Percentiles rank a stretch among this genome's conserved stretches.
Conservation (phyloP, 169 alveolate species). For the Plasmodium gallinaceum region DNA sequence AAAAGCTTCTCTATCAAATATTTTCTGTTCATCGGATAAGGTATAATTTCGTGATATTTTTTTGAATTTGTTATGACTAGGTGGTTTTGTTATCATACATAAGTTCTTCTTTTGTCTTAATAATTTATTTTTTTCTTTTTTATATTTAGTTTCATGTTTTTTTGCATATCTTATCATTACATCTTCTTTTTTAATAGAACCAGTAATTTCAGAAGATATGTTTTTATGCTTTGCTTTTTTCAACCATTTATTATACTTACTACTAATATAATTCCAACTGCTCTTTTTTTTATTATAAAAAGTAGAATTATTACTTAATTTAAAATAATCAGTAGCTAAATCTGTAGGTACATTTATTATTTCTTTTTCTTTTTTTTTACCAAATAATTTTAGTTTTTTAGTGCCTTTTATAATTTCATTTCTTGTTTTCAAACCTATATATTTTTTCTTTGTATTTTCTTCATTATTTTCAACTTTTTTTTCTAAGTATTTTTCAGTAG, state of each 20-base stretch:
- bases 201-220: constrained; percentile 34
- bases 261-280: constrained; percentile 68
- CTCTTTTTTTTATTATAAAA: constrained; percentile 50
- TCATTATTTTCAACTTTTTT: not conserved
- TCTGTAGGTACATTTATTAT: constrained; percentile 51
- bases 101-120: constrained; percentile 45
- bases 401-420: constrained; percentile 63
- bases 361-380: constrained; percentile 45
- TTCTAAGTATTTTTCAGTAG: not conserved
- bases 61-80: constrained; percentile 29
- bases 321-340: constrained; percentile 70
- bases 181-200: constrained; percentile 59
- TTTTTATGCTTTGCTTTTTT: constrained; percentile 48
- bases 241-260: constrained; percentile 71
- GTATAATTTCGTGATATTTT: constrained; percentile 54
- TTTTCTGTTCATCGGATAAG: constrained; percentile 76
- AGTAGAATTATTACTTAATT: constrained; percentile 44
- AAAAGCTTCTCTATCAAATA: constrained; percentile 77
- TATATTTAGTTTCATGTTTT: constrained; percentile 69
- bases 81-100: constrained; percentile 78
- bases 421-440: constrained; percentile 74
- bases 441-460: constrained; percentile 23
- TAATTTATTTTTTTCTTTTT: constrained; percentile 56
- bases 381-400: constrained; percentile 68
- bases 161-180: constrained; percentile 66